Evolutionary conservation across 148 eudicot species (phyloP).

Genomic region (Suaeda aralocaspica): DNA sequence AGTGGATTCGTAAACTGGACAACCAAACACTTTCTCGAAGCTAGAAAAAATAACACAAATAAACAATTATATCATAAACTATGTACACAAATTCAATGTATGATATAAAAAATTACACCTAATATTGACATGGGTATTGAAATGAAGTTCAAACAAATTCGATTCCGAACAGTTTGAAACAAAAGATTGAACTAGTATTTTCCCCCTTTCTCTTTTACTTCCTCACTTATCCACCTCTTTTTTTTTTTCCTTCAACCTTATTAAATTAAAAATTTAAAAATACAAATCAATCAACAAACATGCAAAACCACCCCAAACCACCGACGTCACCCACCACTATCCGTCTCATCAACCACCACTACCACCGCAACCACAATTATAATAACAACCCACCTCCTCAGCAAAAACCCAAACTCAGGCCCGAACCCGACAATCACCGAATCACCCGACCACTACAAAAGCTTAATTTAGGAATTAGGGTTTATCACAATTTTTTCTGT

Average conservation of each 20-base stretch:
- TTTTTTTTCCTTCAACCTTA: background rate
- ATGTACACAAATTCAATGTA: no score
- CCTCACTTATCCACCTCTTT: background rate
- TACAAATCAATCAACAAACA: background rate
- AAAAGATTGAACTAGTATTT: no score
- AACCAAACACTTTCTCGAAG: no score
- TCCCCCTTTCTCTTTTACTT: background rate
- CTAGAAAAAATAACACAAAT: no score
- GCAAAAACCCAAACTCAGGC: background rate
- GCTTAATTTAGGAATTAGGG: constrained; percentile 58
- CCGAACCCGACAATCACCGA: constrained; percentile 17
- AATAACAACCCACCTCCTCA: no score
- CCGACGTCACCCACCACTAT: constrained; percentile 17
- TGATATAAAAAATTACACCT: no score
- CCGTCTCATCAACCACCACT: constrained; percentile 10
- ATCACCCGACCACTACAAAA: constrained; percentile 40
- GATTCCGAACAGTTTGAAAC: no score
- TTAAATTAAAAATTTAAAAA: constrained; percentile 1
- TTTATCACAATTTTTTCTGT: constrained; percentile 54
- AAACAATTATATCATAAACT: no score
- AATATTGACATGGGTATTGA: no score
- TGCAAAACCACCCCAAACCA: constrained; percentile 22
- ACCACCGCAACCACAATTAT: background rate
- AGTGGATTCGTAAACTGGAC: no score
- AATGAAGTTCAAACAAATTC: no score